Base-by-base conservation (phyloP, 176 grass and related monocot species). In the Aegilops bicornis region DNA sequence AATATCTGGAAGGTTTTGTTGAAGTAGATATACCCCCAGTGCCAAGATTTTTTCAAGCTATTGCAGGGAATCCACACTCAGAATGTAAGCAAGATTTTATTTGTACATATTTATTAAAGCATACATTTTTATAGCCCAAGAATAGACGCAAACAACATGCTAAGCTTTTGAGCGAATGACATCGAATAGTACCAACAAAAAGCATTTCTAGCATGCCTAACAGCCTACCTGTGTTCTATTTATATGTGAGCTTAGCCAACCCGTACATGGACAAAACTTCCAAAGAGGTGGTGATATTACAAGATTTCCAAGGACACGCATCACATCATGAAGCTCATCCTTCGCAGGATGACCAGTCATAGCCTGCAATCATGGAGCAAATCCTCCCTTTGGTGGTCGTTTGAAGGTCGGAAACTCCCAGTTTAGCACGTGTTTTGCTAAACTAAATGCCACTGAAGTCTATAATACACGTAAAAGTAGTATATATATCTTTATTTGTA, bases 11-110 rank as follows among this genome's bases (percentile, higher is more conserved):
- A 45, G 89, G 76, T 22, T 19, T 59, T 17, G 7, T 14, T 9
- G 66, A 90, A 14, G 29, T 35, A 0, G 32, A 80, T 0, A 60
- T 32, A 11, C 89, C 85, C 17, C 89, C 64, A 0, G 14, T 87
- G 22, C 84, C 89, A 87, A 80, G 67, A 36, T 73, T 58, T 7
- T 71, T 90, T 4, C 5, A 40, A 40, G 48, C 36, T 72, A 20
- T 90, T 6, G 37, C 35, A 1, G 32, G 83, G 19, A 60, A 3
- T 60, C 58, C 58, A 60, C 20, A 23, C 7, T 24, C 36, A 22
- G n/a, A 23, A 42, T 72, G 69, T 72, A 72, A 72, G 69, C 33
- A 72, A 72, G 8, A 23, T 11, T 42, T 42, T 42, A 13, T 42
- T 42, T 35, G 9, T 35, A 33, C 35, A 39, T 39, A 3, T 39